A percentile compares a stretch with the other conserved stretches of the same genome.
Conservation (phyloP, 305 asterid genomes). For the Ajuga reptans region DNA sequence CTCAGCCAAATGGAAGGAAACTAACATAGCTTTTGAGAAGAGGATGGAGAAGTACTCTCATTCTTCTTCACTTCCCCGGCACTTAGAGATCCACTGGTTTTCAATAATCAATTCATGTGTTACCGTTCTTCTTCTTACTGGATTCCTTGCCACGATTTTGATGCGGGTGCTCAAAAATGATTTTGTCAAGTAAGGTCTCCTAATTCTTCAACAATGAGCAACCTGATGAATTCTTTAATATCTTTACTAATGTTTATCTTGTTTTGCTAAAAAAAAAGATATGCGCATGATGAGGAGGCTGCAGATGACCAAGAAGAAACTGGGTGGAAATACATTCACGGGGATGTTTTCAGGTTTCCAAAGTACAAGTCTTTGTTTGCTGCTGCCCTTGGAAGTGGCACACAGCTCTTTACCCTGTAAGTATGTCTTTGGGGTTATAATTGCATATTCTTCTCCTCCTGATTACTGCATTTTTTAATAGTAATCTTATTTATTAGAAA, state of each 20-base stretch:
- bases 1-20: slow-evolving; percentile 74
- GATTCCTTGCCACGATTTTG: slow-evolving; percentile 68
- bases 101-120: slow-evolving; percentile 78
- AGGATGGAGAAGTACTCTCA: slow-evolving; percentile 78
- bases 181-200: slow-evolving; percentile 55
- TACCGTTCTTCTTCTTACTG: slow-evolving; percentile 74
- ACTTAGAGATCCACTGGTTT: slow-evolving; percentile 79
- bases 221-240: not conserved
- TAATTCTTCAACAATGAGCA: slow-evolving; percentile 2
- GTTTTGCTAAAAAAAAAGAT: slow-evolving; percentile 28
- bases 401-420: slow-evolving; percentile 69
- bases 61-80: slow-evolving; percentile 66
- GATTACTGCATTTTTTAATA: not conserved
- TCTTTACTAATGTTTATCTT: not conserved
- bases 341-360: slow-evolving; percentile 76
- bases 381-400: slow-evolving; percentile 71
- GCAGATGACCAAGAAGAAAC: slow-evolving; percentile 77
- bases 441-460: not conserved
- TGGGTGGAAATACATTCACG: slow-evolving; percentile 79
- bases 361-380: slow-evolving; percentile 61
- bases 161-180: slow-evolving; percentile 80
- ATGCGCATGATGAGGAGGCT: slow-evolving; percentile 66
- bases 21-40: slow-evolving; percentile 47
- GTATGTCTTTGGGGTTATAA: slow-evolving; percentile 17
- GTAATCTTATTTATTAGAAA: not conserved